Conservation (phyloP, 2,329 filamentous ascomycete genomes). For the Emergomyces pasteurianus region DNA sequence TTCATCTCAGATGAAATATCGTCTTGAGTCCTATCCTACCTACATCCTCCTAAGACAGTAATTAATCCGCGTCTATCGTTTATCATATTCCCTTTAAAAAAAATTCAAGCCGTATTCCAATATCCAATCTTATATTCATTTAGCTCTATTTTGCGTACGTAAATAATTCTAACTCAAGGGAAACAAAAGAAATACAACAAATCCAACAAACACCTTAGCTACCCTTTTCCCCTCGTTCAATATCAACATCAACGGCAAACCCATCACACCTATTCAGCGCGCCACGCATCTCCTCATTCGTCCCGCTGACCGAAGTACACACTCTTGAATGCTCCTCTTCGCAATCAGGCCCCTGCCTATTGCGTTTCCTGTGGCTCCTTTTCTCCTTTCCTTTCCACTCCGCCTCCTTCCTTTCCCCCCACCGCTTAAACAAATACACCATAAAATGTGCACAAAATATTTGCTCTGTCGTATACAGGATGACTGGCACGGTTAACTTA, state of each 20-base stretch:
- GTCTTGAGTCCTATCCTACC: background rate
- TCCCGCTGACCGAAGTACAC: background rate
- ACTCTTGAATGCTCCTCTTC: background rate
- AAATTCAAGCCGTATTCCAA: background rate
- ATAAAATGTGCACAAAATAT: slow-evolving; percentile 29
- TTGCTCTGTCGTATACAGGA: slow-evolving; percentile 30
- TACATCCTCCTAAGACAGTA: background rate
- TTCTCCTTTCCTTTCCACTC: slow-evolving; percentile 6
- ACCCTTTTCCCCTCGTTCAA: background rate
- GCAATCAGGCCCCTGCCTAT: background rate
- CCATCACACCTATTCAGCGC: background rate
- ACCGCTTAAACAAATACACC: slow-evolving; percentile 24
- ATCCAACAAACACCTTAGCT: background rate
- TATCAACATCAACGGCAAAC: background rate
- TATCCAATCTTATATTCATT: background rate
- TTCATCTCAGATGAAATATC: background rate
- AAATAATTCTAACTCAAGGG: background rate
- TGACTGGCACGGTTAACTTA: slow-evolving; percentile 27
- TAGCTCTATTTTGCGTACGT: background rate
- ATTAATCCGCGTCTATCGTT: background rate
- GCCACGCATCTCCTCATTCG: slow-evolving; percentile 4
- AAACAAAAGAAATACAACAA: background rate
- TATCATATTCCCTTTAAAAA: background rate
- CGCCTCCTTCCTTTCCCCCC: slow-evolving; percentile 13
- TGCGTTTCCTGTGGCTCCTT: slow-evolving; percentile 3